phyloP scores from a whole-genome alignment of 2,329 filamentous ascomycete genomes.

The Nemania bipapillata region DNA sequence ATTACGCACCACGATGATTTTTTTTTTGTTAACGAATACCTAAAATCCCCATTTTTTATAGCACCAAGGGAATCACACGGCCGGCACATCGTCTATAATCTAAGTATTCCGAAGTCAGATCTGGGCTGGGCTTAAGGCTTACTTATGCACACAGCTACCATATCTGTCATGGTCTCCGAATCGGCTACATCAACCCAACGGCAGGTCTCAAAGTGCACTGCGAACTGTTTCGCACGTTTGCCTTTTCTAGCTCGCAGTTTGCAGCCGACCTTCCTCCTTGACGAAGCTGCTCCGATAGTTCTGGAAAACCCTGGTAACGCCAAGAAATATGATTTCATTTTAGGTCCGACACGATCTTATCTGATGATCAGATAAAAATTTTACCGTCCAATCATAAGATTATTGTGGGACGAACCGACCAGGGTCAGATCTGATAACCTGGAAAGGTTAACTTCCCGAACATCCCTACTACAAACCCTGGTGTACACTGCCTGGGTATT shows the following conservation, averaged over 20 bases:
- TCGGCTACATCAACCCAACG: conserved; percentile 12
- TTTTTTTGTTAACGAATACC: neutral
- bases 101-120: neutral
- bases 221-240: neutral
- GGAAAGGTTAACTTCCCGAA: conserved; percentile 17
- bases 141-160: neutral
- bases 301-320: conserved; percentile 33
- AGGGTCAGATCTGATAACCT: conserved; percentile 35
- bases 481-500: neutral
- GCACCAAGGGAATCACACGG: neutral
- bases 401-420: conserved; percentile 23
- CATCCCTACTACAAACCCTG: conserved; percentile 12
- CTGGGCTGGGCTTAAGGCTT: neutral
- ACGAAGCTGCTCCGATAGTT: conserved; percentile 35
- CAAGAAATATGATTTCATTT: conserved; percentile 38
- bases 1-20: neutral
- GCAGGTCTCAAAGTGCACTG: neutral
- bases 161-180: conserved; percentile 15
- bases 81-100: neutral
- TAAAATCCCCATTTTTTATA: neutral
- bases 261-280: conserved; percentile 29
- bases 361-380: conserved; percentile 45
- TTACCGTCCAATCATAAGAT: conserved; percentile 17
- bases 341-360: conserved; percentile 45
- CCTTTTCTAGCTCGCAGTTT: conserved; percentile 2